These are phyloP conservation scores for Hypoxylon sp. DNA, from an alignment of 2,329 filamentous ascomycete genomes.

Conservation along the genomic window DNA sequence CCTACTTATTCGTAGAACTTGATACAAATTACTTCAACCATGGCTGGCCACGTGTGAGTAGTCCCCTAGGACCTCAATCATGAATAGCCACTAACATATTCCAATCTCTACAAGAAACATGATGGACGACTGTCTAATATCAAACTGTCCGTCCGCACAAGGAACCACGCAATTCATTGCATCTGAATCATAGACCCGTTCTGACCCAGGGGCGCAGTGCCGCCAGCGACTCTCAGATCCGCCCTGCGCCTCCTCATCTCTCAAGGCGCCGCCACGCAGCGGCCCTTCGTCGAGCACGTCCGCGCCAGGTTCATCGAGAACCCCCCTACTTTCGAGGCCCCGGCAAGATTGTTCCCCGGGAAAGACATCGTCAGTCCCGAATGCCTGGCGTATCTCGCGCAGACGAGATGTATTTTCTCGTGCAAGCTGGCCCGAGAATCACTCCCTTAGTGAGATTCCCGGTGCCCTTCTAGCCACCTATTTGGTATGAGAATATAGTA, in stretches of 20 bases:
- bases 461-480: background rate
- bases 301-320: conserved; percentile 48
- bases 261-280: conserved; percentile 49
- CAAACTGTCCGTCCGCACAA: conserved; percentile 48
- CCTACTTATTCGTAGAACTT: background rate
- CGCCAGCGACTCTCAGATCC: conserved; percentile 52
- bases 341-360: conserved; percentile 46
- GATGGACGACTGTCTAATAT: conserved; percentile 59
- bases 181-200: background rate
- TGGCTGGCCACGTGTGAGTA: conserved; percentile 49
- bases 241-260: conserved; percentile 52
- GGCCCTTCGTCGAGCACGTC: conserved; percentile 53
- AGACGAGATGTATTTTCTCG: conserved; percentile 55
- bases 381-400: conserved; percentile 49
- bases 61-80: background rate
- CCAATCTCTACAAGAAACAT: conserved; percentile 50
- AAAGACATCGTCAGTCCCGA: conserved; percentile 42
- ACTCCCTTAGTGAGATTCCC: conserved; percentile 46
- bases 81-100: background rate
- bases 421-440: conserved; percentile 52
- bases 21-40: conserved; percentile 12
- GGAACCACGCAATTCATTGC: background rate
- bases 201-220: conserved; percentile 44
- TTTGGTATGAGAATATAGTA: background rate
- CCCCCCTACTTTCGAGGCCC: conserved; percentile 39